Evolutionary conservation across 345 rosid species (phyloP), one percentile per base, ranked within the genome.

Genomic region (Pseudoturritis turrita): DNA sequence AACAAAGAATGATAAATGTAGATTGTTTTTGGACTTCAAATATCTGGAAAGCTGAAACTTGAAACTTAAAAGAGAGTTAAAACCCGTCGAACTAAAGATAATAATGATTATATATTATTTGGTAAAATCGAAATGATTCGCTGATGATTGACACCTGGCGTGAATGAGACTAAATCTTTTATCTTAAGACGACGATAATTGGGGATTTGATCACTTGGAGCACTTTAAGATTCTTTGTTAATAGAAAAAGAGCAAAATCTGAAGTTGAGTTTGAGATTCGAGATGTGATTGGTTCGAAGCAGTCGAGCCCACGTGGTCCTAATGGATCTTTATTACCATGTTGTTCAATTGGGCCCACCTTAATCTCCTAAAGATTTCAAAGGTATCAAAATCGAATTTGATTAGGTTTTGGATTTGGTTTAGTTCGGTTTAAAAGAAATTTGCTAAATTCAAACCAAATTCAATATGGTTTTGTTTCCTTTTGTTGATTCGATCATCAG

Each of bases 131-230:
- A 69, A 69, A 69, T 69, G 75, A 76, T 76, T 69, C 56, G 60
- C 71, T 70, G 79, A 76, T 70, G 79, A 76, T 76, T 76, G 75
- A 76, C 75, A 76, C 66, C 65, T 70, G 79, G 52, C 75, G 44
- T 44, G 43, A 60, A 41, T 68, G 51, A 59, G 25, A 66, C 74
- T 45, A 52, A 52, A 75, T 28, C 47, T 40, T 65, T 29, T 43
- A 60, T 19, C 56, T 60, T 68, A 59, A 61, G 74, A 75, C 58
- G 49, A 68, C 57, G 69, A 61, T 60, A 51, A 23, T 69, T 62
- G 65, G 74, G 63, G 78, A 69, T 69, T 45, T 70, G 53, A 53
- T 61, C 78, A 68, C 69, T 75, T 28, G 43, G 9, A 26, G 5
- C 67, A 73, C 65, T 67, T 39, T 66, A 74, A 67, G 68, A 58